Conservation (phyloP, 2,329 filamentous ascomycete species). For the Biscogniauxia marginata region DNA sequence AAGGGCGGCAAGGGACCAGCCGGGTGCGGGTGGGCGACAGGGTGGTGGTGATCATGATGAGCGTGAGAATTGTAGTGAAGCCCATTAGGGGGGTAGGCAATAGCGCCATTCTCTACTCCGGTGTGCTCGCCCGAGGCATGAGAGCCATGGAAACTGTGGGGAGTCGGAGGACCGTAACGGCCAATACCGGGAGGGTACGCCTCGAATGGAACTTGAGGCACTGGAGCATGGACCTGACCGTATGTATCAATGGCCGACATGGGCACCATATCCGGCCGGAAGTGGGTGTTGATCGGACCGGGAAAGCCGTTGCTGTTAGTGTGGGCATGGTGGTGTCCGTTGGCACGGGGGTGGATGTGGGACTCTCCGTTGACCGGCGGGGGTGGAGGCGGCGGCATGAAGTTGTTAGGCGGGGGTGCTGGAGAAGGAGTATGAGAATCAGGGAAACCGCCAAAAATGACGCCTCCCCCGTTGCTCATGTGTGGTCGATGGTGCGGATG, state of each 20-base stretch:
- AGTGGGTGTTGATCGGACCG: constrained; percentile 26
- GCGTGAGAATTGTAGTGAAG: constrained; percentile 19
- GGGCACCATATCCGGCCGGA: constrained; percentile 26
- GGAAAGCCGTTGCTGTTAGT: constrained; percentile 29
- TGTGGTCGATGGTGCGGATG: constrained; percentile 42
- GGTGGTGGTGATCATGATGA: constrained; percentile 14
- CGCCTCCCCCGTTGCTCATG: constrained; percentile 50
- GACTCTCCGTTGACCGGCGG: constrained; percentile 26
- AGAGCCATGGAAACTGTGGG: constrained; percentile 62
- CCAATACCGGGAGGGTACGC: constrained; percentile 32
- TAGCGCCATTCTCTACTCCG: constrained; percentile 39
- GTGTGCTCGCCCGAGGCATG: constrained; percentile 52
- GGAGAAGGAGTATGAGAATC: constrained; percentile 60
- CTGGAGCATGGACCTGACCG: constrained; percentile 20
- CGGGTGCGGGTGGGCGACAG: constrained; percentile 8
- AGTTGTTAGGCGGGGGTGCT: constrained; percentile 46
- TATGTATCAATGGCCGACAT: constrained; percentile 27
- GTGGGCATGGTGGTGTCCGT: constrained; percentile 28
- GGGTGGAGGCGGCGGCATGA: constrained; percentile 45
- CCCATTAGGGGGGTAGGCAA: constrained; percentile 41
- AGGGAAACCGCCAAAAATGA: constrained; percentile 55
- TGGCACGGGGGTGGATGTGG: constrained; percentile 22
- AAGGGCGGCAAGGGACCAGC: constrained; percentile 28
- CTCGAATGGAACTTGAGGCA: constrained; percentile 32
- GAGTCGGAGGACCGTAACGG: constrained; percentile 53